Evolutionary conservation across 108 stramenopile species (phyloP), one percentile per base, ranked within the genome.

Genomic region (Nannochloropsis gaditana): DNA sequence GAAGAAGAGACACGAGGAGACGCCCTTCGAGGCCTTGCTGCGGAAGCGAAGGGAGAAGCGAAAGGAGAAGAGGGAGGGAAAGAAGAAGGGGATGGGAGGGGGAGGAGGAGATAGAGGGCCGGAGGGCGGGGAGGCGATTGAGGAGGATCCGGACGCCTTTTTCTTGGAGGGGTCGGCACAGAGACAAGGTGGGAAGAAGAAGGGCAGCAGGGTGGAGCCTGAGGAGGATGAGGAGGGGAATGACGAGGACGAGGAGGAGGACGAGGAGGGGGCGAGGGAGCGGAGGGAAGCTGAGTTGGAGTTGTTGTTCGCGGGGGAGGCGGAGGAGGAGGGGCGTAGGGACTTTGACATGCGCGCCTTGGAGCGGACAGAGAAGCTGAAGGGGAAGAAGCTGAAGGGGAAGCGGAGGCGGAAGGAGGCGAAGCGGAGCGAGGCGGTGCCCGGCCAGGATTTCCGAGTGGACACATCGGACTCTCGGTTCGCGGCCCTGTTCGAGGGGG

Each of bases 381-480:
- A 83, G 83, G 86, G 86, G 80, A 86, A 86, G 83, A 86, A 83
- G 83, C 86, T 86, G 44, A 81, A 47, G 83, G 86, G 86, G 5
- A 86, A 86, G 45, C 82, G 86, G 41, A 86, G 83, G 42, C 43
- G 86, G 17, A 86, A 86, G 79, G 86, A 86, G 82, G 21, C 1
- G 44, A 81, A n/a, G 41, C 47, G 85, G 82, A 82, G 50, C n/a
- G 45, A 83, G 82, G 85, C 59, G 43, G 79, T 9, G 85, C 79
- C 43, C 17, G 11, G 82, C 81, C 81, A 42, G 47, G 45, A n/a
- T 41, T 86, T 44, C 42, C 45, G n/a, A 81, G 91, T 97, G 43
- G 93, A 97, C 87, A 87, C 92, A 6, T 82, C 82, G 44, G 97
- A 97, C 89, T 86, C 91, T 85, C 94, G 97, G 21, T 98, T 98